phyloP scores from a whole-genome alignment of 768 basidiomycete species.

The Phlegmacium glaucopus region DNA sequence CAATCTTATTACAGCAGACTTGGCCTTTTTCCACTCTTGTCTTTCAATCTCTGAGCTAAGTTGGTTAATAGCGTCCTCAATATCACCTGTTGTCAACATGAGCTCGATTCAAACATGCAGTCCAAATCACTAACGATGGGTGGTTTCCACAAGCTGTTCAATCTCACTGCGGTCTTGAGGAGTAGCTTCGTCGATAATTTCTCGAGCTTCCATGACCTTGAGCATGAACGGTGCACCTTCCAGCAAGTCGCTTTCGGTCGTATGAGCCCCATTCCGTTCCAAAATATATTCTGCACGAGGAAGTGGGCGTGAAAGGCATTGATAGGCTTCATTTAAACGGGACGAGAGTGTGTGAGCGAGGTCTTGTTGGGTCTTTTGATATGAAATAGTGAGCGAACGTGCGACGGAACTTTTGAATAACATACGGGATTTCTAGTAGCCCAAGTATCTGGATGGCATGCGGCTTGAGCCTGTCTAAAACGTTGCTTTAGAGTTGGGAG shows the following conservation, averaged over 20 bases:
- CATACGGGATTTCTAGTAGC: slow-evolving; percentile 59
- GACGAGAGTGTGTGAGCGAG: slow-evolving; percentile 69
- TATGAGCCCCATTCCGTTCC: slow-evolving; percentile 49
- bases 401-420: slow-evolving; percentile 9
- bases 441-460: slow-evolving; percentile 89
- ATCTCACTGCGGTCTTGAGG: slow-evolving; percentile 42
- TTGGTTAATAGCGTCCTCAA: slow-evolving; percentile 39
- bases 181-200: slow-evolving; percentile 65
- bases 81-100: slow-evolving; percentile 41
- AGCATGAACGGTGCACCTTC: slow-evolving; percentile 69
- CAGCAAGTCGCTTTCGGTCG: slow-evolving; percentile 68
- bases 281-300: slow-evolving; percentile 82
- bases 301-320: slow-evolving; percentile 67
- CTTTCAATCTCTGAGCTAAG: slow-evolving; percentile 48
- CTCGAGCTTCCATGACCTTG: slow-evolving; percentile 77
- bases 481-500: slow-evolving; percentile 51
- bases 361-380: slow-evolving; percentile 47
- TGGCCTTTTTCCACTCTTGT: slow-evolving; percentile 55
- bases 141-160: slow-evolving; percentile 46
- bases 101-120: not conserved
- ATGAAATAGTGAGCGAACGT: slow-evolving; percentile 5
- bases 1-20: slow-evolving; percentile 59
- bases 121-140: slow-evolving; percentile 40
- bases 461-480: slow-evolving; percentile 70
- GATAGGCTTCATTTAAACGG: slow-evolving; percentile 80